Conservation (phyloP, 2,329 filamentous ascomycete genomes). For the Colletotrichum ledebouriae region DNA sequence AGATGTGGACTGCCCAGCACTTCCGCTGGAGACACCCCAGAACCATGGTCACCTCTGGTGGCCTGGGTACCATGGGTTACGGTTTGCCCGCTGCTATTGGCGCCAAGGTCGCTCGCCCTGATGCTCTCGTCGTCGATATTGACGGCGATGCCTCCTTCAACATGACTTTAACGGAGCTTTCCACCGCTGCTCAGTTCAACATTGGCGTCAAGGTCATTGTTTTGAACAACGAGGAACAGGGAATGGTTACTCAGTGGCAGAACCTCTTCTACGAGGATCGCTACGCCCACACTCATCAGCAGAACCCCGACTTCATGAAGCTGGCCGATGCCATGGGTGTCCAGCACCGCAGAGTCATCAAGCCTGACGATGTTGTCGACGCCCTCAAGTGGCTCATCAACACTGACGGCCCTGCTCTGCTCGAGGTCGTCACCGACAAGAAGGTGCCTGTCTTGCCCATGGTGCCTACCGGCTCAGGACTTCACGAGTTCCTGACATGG, state of each 20-base stretch:
- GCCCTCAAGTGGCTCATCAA: slow-evolving; percentile 90
- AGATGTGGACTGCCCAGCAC: slow-evolving; percentile 99
- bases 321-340: slow-evolving; percentile 92
- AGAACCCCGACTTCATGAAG: slow-evolving; percentile 97
- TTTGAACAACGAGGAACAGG: slow-evolving; percentile 97
- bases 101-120: slow-evolving; percentile 83
- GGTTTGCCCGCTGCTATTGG: slow-evolving; percentile 95
- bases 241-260: slow-evolving; percentile 99
- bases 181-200: slow-evolving; percentile 93
- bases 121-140: slow-evolving; percentile 92
- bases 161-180: slow-evolving; percentile 97
- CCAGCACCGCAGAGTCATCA: slow-evolving; percentile 77
- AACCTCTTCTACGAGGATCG: slow-evolving; percentile 97
- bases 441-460: slow-evolving; percentile 97
- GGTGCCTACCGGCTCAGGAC: slow-evolving; percentile 88
- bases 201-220: slow-evolving; percentile 96
- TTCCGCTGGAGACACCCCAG: slow-evolving; percentile 94
- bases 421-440: slow-evolving; percentile 93
- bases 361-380: slow-evolving; percentile 82
- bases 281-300: slow-evolving; percentile 92
- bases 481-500: slow-evolving; percentile 95
- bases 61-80: slow-evolving; percentile 90
- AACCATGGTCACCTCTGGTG: slow-evolving; percentile 96
- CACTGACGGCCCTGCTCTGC: slow-evolving; percentile 88
- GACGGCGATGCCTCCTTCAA: slow-evolving; percentile 99